Evolutionary conservation across 2,329 filamentous ascomycete species (phyloP).

Genomic region (Botrytis squamosa): DNA sequence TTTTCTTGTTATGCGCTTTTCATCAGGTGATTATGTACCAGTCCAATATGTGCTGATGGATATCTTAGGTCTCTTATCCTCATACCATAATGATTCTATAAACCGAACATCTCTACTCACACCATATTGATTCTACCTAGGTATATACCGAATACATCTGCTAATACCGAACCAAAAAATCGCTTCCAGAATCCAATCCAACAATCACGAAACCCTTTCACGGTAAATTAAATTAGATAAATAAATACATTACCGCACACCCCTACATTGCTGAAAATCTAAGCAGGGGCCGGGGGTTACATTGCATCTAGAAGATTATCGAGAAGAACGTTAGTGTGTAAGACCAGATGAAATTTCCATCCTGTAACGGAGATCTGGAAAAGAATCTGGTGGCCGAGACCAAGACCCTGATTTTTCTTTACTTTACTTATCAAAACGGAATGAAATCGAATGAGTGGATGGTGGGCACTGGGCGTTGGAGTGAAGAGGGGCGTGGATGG

Average conservation of each 20-base stretch:
- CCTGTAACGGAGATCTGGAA: conserved; percentile 1
- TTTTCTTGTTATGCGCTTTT: not conserved
- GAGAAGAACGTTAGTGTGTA: not conserved
- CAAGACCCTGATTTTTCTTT: not conserved
- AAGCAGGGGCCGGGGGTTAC: not conserved
- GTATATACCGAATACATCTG: not conserved
- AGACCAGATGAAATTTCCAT: not conserved
- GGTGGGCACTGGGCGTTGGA: not conserved
- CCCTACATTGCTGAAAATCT: not conserved
- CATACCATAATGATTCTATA: not conserved
- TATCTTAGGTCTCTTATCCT: not conserved
- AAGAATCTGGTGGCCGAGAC: not conserved
- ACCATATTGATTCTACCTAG: not conserved
- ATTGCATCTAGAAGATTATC: not conserved
- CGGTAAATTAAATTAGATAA: not conserved
- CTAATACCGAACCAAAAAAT: not conserved
- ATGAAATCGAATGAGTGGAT: not conserved
- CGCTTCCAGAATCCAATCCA: too few species aligned
- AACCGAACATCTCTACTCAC: not conserved
- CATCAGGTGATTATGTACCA: not conserved
- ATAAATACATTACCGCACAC: not conserved
- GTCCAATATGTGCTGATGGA: too few species aligned
- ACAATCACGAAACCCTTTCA: not conserved
- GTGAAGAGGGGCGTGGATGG: not conserved
- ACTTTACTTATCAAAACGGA: not conserved